Conservation (phyloP, 139 green algal species). For the Gonium pectorale region DNA sequence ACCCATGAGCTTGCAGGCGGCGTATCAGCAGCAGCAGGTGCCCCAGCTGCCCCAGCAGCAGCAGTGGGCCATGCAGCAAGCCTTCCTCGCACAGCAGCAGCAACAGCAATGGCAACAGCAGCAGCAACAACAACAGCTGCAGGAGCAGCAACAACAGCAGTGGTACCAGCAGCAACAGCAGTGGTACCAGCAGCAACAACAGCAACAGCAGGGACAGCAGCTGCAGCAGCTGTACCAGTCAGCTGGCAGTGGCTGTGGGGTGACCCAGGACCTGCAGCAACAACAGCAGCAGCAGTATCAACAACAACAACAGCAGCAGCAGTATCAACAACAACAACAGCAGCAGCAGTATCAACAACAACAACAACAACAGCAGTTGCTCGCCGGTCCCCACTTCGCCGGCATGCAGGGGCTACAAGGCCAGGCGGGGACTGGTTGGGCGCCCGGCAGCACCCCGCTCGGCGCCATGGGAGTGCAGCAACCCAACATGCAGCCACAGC, state of each 20-base stretch:
- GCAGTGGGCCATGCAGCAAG: not conserved
- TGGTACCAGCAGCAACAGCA: not conserved
- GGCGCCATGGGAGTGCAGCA: not conserved
- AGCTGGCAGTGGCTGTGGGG: not conserved
- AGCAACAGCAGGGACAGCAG: slow-evolving; percentile 15
- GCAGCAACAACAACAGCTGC: not conserved
- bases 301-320: too few relatives aligned
- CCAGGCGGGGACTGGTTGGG: not conserved
- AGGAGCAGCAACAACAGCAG: not conserved
- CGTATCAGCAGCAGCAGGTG: not conserved
- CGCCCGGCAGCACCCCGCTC: not conserved
- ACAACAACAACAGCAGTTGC: not conserved
- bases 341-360: not conserved
- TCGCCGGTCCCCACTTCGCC: not conserved
- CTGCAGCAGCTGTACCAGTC: slow-evolving; percentile 16
- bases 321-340: not conserved
- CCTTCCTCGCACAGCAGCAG: not conserved
- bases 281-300: not conserved
- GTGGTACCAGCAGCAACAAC: not conserved
- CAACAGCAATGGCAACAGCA: not conserved
- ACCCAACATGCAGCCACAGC: not conserved
- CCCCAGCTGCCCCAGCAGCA: not conserved
- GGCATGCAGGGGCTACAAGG: not conserved
- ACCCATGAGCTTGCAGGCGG: not conserved
- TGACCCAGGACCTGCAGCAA: not conserved